Base-by-base conservation (phyloP, 1,284 basidiomycete species). In the Laetiporus sulphureus region DNA sequence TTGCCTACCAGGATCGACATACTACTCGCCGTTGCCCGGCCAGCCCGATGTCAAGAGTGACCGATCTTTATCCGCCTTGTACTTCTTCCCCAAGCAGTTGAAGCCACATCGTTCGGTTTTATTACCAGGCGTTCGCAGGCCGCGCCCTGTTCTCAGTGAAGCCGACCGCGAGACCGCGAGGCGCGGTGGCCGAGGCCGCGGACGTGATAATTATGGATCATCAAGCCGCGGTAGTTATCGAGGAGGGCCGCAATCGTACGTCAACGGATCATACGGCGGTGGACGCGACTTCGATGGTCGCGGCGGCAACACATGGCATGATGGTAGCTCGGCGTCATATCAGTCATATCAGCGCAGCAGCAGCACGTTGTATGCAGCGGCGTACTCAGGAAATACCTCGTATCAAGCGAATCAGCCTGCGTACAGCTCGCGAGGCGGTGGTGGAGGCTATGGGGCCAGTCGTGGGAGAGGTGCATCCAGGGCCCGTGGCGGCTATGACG, bases 1-100 rank as follows among this genome's bases (percentile, higher is more conserved):
- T 40, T 96, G 88, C 57, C 78, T 99, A 5, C 96, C 96, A 3
- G 89, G 91, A 33, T 87, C 93, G 12, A 94, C 89, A 0, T 94
- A 90, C 61, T 80, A 85, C 55, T 83, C 80, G 23, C 94, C 93
- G 1, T 60, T 89, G 32, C 52, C 66, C 7, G 57, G 59, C n/a
- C 61, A 76, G 32, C 75, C 77, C 2, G 92, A 99, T 64, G 85
- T 99, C 47, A 73, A 75, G 52, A 83, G 87, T 58, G 93, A 99
- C 62, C 75, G 78, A 29, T 90, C 93, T 8, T 70, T 99, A 8
- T 93, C 91, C 0, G 92, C 84, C 0, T 65, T 84, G 16, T 99
- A 93, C 66, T 83, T 80, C 60, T 97, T 94, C 73, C 94, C 96
- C 0, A 76, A 80, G 54, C 93, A 97, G 58, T 61, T 81, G 18